Base-by-base conservation (phyloP, 148 eudicot species). In the Chenopodium album region DNA sequence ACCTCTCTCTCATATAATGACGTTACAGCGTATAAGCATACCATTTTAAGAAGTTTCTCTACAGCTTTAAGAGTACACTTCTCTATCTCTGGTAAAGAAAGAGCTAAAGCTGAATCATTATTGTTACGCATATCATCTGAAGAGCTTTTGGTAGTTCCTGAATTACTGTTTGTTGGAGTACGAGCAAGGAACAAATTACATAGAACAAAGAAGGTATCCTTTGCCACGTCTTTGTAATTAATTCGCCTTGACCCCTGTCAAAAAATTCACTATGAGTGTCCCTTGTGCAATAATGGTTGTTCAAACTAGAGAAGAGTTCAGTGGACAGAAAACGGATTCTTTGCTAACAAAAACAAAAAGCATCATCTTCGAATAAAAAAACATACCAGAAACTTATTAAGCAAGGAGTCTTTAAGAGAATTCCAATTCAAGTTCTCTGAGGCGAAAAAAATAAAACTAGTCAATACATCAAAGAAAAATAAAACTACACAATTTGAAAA, bases 171-270 rank as follows among this genome's bases (percentile, higher is more conserved):
- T 41, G 62, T 75, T 70, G 72, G 84, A 80, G 59, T 16, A 60
- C 34, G 22, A 78, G 37, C 67, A 64, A 48, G 78, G 81, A 83
- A 84, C 72, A 86, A 19, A 71, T 81, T 84, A 74, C 88, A 87
- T 78, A 95, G 47, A 64, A 84, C 23, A 66, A 82, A 86, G 60
- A 96, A 65, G 84, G 90, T 90, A 73, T 89, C 91, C 79, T 89
- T 88, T 23, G 92, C 63, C n/a, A 96, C 70, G 64, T 65, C 89
- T 89, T 96, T 96, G 95, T 91, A 91, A 41, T 80, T 90, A 78
- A 92, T 85, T 83, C 82, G 91, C 85, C 98, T 89, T 47, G 97
- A 95, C 12, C 91, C 96, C 98, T 95, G 86, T 77, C 48, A 82
- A 46, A 62, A 77, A 62, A 62, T 26, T 22, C 68, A 76, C 31